phyloP scores from a whole-genome alignment of 2,329 filamentous ascomycete species.

The Exophiala bonariae region DNA sequence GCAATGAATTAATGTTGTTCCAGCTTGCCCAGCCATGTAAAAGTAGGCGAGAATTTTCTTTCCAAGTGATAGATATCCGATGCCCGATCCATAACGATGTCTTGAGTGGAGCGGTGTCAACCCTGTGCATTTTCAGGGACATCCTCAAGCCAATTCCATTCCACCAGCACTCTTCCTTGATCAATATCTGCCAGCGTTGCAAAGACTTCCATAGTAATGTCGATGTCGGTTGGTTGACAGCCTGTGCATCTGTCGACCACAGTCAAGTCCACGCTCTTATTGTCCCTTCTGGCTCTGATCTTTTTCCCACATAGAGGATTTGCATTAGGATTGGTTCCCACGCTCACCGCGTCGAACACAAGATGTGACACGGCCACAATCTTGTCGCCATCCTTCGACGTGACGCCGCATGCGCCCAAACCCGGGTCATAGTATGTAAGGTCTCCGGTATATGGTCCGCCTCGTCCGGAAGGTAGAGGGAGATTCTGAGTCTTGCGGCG shows the following conservation, averaged over 20 bases:
- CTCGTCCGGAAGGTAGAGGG: slow-evolving; percentile 51
- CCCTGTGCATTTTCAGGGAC: slow-evolving; percentile 28
- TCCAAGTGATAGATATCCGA: too few relatives aligned
- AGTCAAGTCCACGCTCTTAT: slow-evolving; percentile 58
- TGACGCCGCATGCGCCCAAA: slow-evolving; percentile 69
- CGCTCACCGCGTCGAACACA: slow-evolving; percentile 63
- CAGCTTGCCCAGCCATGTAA: too few relatives aligned
- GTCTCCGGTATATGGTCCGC: slow-evolving; percentile 60
- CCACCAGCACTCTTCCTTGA: slow-evolving; percentile 48
- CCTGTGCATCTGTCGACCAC: slow-evolving; percentile 68
- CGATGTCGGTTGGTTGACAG: slow-evolving; percentile 50
- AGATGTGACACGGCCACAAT: slow-evolving; percentile 67
- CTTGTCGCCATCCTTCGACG: slow-evolving; percentile 53
- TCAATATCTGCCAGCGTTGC: slow-evolving; percentile 46
- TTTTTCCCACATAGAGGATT: slow-evolving; percentile 68
- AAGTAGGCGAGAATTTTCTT: too few relatives aligned
- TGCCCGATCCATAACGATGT: too few relatives aligned
- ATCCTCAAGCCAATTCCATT: slow-evolving; percentile 53
- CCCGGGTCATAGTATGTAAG: slow-evolving; percentile 68
- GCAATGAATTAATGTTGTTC: too few relatives aligned
- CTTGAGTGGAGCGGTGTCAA: slow-evolving; percentile 6
- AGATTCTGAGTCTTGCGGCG: slow-evolving; percentile 38
- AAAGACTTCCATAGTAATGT: slow-evolving; percentile 52
- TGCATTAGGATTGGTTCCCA: slow-evolving; percentile 57
- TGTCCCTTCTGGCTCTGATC: slow-evolving; percentile 60